A percentile compares a stretch with the other conserved stretches of the same genome.
Evolutionary conservation across 805 yeast genomes (phyloP).

Genomic region (Wickerhamomyces ciferrii): DNA sequence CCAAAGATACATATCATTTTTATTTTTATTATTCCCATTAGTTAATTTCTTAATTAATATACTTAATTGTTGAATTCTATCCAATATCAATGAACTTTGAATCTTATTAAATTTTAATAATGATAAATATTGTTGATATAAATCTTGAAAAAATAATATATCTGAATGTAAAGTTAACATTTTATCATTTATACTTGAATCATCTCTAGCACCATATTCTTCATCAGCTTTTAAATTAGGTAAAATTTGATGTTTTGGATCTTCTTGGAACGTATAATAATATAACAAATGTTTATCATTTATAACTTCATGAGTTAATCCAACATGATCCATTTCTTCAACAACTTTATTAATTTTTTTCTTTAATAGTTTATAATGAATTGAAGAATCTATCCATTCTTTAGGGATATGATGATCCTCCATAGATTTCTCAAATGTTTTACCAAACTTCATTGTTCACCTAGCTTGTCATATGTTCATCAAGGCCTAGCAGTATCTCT

Average conservation of each 20-base stretch:
- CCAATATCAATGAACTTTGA: slow-evolving; percentile 34
- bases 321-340: slow-evolving; percentile 52
- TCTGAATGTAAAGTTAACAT: slow-evolving; percentile 3
- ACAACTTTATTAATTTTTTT: slow-evolving; percentile 65
- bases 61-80: slow-evolving; percentile 12
- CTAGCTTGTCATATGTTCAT: not conserved
- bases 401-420: slow-evolving; percentile 56
- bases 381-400: slow-evolving; percentile 65
- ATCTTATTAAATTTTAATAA: slow-evolving; percentile 37
- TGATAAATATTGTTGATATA: slow-evolving; percentile 9
- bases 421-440: slow-evolving; percentile 58
- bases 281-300: slow-evolving; percentile 3
- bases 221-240: not conserved
- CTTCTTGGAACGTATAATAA: slow-evolving; percentile 15
- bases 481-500: too few species aligned
- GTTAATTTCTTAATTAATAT: slow-evolving; percentile 26
- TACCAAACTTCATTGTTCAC: slow-evolving; percentile 65
- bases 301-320: slow-evolving; percentile 42
- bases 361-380: slow-evolving; percentile 66
- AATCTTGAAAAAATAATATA: slow-evolving; percentile 13
- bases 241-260: slow-evolving; percentile 1
- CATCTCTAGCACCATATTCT: not conserved
- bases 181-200: not conserved
- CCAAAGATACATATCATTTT: slow-evolving; percentile 62
- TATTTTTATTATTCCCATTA: slow-evolving; percentile 23